Evolutionary conservation across 2,329 filamentous ascomycete genomes (phyloP), one percentile per base, ranked within the genome.

Genomic region (Curvularia sp.): DNA sequence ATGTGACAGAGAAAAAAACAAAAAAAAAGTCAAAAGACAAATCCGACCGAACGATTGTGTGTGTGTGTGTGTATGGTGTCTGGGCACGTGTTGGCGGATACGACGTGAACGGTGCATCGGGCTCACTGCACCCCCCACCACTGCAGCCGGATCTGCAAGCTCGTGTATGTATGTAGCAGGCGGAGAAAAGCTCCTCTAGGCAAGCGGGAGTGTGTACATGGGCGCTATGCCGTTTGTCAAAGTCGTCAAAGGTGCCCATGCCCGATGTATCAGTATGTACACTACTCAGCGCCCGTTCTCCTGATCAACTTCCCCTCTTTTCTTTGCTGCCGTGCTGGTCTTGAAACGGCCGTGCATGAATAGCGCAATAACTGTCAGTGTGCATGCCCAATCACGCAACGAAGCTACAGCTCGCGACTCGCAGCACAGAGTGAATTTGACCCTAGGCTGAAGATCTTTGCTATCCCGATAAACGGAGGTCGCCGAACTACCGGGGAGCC

Each of bases 301-400:
- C 42, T 56, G 49, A 56, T 52, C 48, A 30, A 43, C 48, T 57
- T 53, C 53, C 57, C 57, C 53, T 49, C 53, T 53, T 59, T 59
- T 53, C 56, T 59, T 49, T 39, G 41, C 38, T 49, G 45, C 45
- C 32, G 50, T 47, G 42, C 43, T 36, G 18, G 41, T 47, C 49
- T 46, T 53, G 52, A 56, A 55, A 57, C 55, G 52, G 56, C 43
- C 56, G 49, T 61, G 56, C 56, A 56, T 55, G 27, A 18, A 38
- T 61, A 59, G 56, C 52, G 56, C 39, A 12, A 36, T 36, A 30
- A 27, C 48, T 42, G 27, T 45, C 19, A 32, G 25, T 27, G 25
- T 30, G 10, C 18, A 25, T 25, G 28, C 34, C 57, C 57, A 57
- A 59, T 59, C 28, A 43, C 27, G 53, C 28, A 4, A 27, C 27